phyloP scores from a whole-genome alignment of 148 eudicot genomes.

The Euryodendron excelsum region DNA sequence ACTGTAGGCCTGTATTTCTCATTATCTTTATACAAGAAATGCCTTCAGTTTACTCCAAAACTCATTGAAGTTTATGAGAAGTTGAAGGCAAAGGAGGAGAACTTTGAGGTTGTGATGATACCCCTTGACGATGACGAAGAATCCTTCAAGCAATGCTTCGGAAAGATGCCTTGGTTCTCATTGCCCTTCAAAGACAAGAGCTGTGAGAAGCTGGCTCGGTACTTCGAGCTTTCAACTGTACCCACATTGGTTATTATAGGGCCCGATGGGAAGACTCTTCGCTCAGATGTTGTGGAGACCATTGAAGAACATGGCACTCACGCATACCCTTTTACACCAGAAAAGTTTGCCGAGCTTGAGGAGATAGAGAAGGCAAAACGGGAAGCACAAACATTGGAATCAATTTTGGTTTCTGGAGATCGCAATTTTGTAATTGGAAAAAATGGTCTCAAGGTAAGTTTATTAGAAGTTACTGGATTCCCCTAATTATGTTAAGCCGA shows the following conservation, averaged over 20 bases:
- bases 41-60: constrained; percentile 33
- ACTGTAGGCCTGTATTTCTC: constrained; percentile 61
- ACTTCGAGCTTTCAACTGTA: constrained; percentile 51
- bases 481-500: too few species aligned
- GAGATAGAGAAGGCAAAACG: constrained; percentile 49
- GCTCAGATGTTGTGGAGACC: constrained; percentile 52
- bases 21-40: constrained; percentile 21
- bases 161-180: constrained; percentile 46
- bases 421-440: constrained; percentile 59
- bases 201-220: constrained; percentile 47
- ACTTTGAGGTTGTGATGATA: constrained; percentile 62
- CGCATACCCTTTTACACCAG: constrained; percentile 70
- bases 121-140: constrained; percentile 47
- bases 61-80: constrained; percentile 45
- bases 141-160: constrained; percentile 34
- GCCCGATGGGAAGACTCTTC: constrained; percentile 71
- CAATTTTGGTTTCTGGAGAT: constrained; percentile 57
- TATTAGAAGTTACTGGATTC: background rate
- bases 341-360: constrained; percentile 59
- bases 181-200: constrained; percentile 58
- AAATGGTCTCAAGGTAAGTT: constrained; percentile 53
- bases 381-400: constrained; percentile 43
- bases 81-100: constrained; percentile 47
- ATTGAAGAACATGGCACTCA: constrained; percentile 52
- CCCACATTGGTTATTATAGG: constrained; percentile 61